Evolutionary conservation across 192 early-diverging fungal genomes (phyloP), one percentile per base, ranked within the genome.

Genomic region (Coemansia sp.): DNA sequence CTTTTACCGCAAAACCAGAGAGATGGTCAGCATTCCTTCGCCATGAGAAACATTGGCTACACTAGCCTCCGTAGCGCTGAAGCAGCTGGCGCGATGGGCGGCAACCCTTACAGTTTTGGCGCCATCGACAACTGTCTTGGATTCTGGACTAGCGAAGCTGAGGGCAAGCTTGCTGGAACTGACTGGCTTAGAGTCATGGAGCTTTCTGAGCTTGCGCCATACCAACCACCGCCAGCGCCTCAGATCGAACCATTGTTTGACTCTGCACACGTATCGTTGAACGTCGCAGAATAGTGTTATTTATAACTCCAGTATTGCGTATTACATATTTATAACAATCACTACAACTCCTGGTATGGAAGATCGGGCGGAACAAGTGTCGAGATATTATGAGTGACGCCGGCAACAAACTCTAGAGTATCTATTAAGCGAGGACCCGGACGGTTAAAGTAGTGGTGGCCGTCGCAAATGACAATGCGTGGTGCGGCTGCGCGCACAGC

Each of bases 41-140:
- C 79, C 27, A 63, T 81, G 57, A 64, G 48, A 2, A 63, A 17
- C 33, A 70, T 81, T 17, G 62, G 69, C 6, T 69, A 81, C 42
- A 31, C 70, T 16, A 51, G 59, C 9, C 56, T 69, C 16, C n/a
- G 36, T 44, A 72, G 73, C 10, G 51, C 59, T 8, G 78, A 64
- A 39, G 37, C 40, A 2, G 70, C 56, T 10, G 56, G 46, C 19
- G 46, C 29, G 21, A 73, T 41, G 31, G 91, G 40, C 1, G 50
- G 50, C 2, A 64, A 95, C 79, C 88, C 91, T 16, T 96, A 95
- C 74, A 90, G 92, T 72, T 87, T 88, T 78, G 96, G 96, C 6
- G 59, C 87, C 5, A 78, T 87, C 63, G 83, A 84, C 51, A 98
- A 98, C 78, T 95, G 93, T 68, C 50, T 91, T 3, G 92, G 93